Conservation (phyloP, 2,329 filamentous ascomycete genomes). For the Phyllachora maydis region DNA sequence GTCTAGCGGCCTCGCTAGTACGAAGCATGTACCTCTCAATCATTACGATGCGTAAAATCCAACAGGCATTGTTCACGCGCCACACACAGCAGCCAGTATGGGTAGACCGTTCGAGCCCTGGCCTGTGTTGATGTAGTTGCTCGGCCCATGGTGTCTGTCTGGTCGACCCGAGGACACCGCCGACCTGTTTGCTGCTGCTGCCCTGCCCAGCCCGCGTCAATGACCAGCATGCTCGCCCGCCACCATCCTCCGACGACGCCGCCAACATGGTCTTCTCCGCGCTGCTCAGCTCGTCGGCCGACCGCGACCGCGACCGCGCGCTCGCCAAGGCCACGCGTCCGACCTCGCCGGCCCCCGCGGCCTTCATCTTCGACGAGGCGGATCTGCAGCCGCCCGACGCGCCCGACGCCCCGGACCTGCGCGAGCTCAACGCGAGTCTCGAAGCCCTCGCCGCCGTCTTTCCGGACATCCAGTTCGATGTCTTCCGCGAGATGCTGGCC, state of each 20-base stretch:
- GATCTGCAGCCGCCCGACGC: constrained; percentile 25
- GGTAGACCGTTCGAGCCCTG: too few species aligned
- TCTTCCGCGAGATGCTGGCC: constrained; percentile 62
- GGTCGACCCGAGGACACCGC: not conserved
- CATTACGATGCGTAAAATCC: too few species aligned
- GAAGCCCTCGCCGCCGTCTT: constrained; percentile 51
- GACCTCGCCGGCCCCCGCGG: constrained; percentile 9
- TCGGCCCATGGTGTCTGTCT: too few species aligned
- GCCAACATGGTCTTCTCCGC: constrained; percentile 26
- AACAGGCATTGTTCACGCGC: too few species aligned
- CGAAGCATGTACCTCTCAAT: too few species aligned
- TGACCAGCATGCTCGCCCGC: too few species aligned
- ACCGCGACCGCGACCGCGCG: constrained; percentile 10
- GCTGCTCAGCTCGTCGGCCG: constrained; percentile 21
- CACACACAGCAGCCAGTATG: too few species aligned
- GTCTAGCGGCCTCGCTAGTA: too few species aligned
- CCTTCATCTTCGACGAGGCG: constrained; percentile 33
- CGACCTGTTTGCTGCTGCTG: constrained; percentile 1
- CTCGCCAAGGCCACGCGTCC: constrained; percentile 1
- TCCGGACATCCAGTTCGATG: constrained; percentile 62
- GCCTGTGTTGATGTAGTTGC: too few species aligned
- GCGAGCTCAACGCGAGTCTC: constrained; percentile 49
- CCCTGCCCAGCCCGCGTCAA: constrained; percentile 1
- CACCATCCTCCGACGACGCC: too few species aligned
- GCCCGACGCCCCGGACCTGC: constrained; percentile 39